A percentile compares a stretch with the other conserved stretches of the same genome.
These are phyloP conservation scores for Lumnitzera littorea DNA, from an alignment of 345 rosid genomes.

Conservation along the genomic window DNA sequence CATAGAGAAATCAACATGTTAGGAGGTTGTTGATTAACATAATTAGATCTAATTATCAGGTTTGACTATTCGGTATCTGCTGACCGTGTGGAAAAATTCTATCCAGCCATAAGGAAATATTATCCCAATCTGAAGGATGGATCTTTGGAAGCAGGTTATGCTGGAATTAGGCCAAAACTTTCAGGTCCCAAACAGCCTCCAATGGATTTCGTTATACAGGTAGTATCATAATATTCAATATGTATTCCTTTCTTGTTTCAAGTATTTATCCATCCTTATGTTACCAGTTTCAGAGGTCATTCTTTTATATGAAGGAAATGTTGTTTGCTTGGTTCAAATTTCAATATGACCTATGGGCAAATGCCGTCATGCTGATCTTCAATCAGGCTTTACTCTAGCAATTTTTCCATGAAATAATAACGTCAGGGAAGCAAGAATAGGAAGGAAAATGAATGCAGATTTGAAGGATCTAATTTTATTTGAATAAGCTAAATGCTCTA, in stretches of 20 bases:
- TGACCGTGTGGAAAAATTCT: constrained; percentile 48
- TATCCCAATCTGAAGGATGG: constrained; percentile 71
- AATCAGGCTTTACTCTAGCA: too few relatives aligned
- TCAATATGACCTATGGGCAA: too few relatives aligned
- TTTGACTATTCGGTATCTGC: constrained; percentile 59
- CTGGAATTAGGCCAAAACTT: constrained; percentile 86
- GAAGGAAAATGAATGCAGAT: too few relatives aligned
- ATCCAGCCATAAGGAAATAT: constrained; percentile 71
- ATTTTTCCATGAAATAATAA: too few relatives aligned
- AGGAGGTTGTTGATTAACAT: constrained; percentile 1
- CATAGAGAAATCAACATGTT: background rate
- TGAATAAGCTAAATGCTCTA: too few relatives aligned
- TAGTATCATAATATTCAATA: constrained; percentile 9
- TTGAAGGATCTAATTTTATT: too few relatives aligned
- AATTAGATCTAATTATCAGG: constrained; percentile 27
- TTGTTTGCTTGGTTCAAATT: too few relatives aligned
- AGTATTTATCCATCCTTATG: background rate
- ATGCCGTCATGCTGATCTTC: too few relatives aligned
- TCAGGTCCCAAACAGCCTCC: constrained; percentile 66
- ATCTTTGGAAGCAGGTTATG: constrained; percentile 64
- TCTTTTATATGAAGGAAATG: too few relatives aligned
- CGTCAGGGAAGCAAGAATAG: too few relatives aligned
- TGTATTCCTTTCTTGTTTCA: background rate
- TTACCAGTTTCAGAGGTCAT: too few relatives aligned
- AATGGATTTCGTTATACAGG: constrained; percentile 76